phyloP scores from a whole-genome alignment of 805 yeast genomes.

The Tetrapisispora namnaoensis region DNA sequence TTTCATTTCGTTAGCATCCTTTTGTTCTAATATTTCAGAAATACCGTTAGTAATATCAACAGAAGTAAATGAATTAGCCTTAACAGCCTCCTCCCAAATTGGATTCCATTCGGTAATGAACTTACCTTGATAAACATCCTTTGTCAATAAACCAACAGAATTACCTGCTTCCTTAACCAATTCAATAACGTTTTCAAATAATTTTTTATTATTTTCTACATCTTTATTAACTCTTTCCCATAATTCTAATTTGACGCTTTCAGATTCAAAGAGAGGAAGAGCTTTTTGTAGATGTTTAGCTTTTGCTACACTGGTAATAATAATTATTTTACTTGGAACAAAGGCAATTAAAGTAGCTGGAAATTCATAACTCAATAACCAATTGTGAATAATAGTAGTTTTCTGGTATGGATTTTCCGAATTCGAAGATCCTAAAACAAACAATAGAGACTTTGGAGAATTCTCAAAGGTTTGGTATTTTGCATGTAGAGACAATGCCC shows the following conservation, averaged over 20 bases:
- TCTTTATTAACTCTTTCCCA: constrained; percentile 73
- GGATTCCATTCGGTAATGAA: constrained; percentile 73
- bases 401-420: constrained; percentile 86
- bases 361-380: constrained; percentile 92
- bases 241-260: constrained; percentile 43
- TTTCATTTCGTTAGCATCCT: constrained; percentile 70
- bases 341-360: constrained; percentile 78
- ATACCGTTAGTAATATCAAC: constrained; percentile 46
- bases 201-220: constrained; percentile 56
- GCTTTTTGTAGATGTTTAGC: constrained; percentile 54
- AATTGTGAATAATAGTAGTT: constrained; percentile 75
- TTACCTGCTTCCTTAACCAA: constrained; percentile 38
- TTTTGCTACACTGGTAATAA: constrained; percentile 77
- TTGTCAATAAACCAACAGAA: constrained; percentile 56
- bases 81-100: constrained; percentile 31
- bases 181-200: constrained; percentile 47
- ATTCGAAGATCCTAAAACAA: constrained; percentile 76
- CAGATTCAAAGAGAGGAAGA: constrained; percentile 32
- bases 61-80: constrained; percentile 31
- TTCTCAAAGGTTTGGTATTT: constrained; percentile 21
- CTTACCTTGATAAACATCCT: constrained; percentile 76
- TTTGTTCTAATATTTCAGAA: constrained; percentile 55
- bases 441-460: constrained; percentile 40
- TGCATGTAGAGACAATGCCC: constrained; percentile 22
- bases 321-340: constrained; percentile 45